Evolutionary conservation across 768 basidiomycete species (phyloP).

Genomic region (Leccinellum luteum): DNA sequence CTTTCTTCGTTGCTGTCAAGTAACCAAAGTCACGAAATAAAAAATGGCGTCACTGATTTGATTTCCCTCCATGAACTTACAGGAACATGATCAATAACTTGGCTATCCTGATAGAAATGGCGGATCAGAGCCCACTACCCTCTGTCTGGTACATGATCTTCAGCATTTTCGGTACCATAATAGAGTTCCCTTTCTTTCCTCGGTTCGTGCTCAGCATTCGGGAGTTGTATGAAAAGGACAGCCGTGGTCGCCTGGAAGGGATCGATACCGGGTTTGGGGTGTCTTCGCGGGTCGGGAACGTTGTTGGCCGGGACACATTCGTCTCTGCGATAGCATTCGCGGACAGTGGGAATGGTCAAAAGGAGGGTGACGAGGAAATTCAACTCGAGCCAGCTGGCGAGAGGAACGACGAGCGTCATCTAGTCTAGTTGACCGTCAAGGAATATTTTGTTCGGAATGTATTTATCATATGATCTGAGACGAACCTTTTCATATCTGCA

Average conservation of each 20-base stretch:
- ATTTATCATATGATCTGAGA: background rate
- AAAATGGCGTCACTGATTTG: background rate
- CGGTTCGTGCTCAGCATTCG: background rate
- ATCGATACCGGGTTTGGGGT: background rate
- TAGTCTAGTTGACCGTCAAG: background rate
- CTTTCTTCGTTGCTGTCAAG: background rate
- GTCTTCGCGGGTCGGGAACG: background rate
- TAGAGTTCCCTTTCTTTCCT: background rate
- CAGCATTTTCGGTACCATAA: accelerated
- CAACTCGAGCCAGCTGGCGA: background rate
- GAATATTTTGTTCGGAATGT: background rate
- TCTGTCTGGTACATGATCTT: background rate
- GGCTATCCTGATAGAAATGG: background rate
- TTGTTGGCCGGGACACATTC: background rate
- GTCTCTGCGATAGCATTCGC: background rate
- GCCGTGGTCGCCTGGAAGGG: background rate
- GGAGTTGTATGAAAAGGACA: background rate
- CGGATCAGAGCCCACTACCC: background rate
- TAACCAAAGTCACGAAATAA: no score
- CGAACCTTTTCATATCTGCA: background rate
- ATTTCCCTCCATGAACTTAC: background rate
- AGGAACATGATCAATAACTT: background rate
- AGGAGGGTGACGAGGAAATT: background rate
- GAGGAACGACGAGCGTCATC: background rate
- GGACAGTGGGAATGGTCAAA: background rate